Percentiles rank a stretch among this genome's conserved stretches.
These are phyloP conservation scores for Rhodamnia argentea DNA, from an alignment of 345 rosid genomes.

Conservation along the genomic window DNA sequence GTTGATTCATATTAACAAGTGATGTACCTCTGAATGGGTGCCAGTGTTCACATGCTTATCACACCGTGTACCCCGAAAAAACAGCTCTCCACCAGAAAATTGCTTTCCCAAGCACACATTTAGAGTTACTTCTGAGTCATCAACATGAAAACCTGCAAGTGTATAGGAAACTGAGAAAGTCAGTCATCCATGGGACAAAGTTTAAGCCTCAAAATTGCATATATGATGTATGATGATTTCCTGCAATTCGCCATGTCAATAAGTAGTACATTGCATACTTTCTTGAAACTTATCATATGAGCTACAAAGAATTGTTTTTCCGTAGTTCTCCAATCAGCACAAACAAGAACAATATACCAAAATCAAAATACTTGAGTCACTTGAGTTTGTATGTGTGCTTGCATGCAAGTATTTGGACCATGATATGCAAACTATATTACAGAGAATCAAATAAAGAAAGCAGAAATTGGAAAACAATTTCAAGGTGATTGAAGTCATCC, in stretches of 20 bases:
- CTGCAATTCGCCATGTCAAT: not conserved
- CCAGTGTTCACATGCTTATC: conserved; percentile 80
- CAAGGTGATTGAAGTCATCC: not conserved
- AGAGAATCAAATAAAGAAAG: not conserved
- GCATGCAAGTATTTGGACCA: not conserved
- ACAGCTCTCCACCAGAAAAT: conserved; percentile 84
- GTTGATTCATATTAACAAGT: not conserved
- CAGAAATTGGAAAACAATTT: not conserved
- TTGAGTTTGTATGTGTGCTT: not conserved
- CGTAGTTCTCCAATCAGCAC: not conserved
- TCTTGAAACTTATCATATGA: not conserved
- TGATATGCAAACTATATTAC: not conserved
- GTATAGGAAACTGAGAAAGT: not conserved
- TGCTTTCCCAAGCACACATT: conserved; percentile 93
- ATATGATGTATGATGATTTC: not conserved
- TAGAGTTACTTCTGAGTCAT: conserved; percentile 91
- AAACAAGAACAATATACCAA: not conserved
- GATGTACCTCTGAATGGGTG: conserved; percentile 48
- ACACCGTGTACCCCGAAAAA: conserved; percentile 87
- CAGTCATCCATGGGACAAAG: not conserved
- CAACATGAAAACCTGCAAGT: conserved; percentile 81
- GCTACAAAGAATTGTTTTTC: not conserved
- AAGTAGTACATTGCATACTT: not conserved
- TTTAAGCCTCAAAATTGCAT: not conserved
- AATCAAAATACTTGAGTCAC: not conserved